Conservation (phyloP, 306 rosid genomes). For the Pueraria montana region DNA sequence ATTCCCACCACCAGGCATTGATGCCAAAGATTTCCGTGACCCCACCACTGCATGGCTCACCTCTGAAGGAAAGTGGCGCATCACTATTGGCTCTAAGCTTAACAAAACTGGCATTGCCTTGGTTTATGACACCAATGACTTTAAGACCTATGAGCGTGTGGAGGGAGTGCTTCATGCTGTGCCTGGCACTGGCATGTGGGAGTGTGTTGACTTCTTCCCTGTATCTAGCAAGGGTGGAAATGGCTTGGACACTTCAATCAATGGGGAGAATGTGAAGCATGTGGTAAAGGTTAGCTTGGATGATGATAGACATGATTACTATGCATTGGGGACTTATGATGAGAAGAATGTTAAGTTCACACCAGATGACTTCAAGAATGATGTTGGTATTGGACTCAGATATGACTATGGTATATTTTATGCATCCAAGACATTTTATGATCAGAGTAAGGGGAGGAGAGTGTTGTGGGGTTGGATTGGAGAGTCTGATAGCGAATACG, state of each 20-base stretch:
- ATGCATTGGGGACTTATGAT: slow-evolving; percentile 76
- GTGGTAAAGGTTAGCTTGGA: slow-evolving; percentile 85
- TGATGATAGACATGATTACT: slow-evolving; percentile 81
- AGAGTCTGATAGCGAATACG: slow-evolving; percentile 84
- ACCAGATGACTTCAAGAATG: slow-evolving; percentile 64
- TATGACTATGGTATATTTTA: slow-evolving; percentile 85
- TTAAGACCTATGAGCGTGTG: slow-evolving; percentile 61
- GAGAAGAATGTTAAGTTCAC: slow-evolving; percentile 64
- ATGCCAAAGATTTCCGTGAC: slow-evolving; percentile 77
- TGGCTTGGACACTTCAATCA: slow-evolving; percentile 71
- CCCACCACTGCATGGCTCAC: slow-evolving; percentile 94
- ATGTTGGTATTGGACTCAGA: slow-evolving; percentile 81
- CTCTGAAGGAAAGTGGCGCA: slow-evolving; percentile 80
- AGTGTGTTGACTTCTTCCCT: slow-evolving; percentile 87
- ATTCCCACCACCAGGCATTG: slow-evolving; percentile 72
- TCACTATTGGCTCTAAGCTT: slow-evolving; percentile 74
- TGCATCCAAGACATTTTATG: slow-evolving; percentile 88
- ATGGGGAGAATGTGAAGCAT: slow-evolving; percentile 71
- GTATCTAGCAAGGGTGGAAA: slow-evolving; percentile 50
- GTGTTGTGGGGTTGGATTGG: slow-evolving; percentile 96
- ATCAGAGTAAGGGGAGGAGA: slow-evolving; percentile 66
- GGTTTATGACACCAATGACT: slow-evolving; percentile 76
- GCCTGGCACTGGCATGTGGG: slow-evolving; percentile 90
- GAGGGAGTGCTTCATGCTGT: slow-evolving; percentile 71
- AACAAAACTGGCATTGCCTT: slow-evolving; percentile 77